Evolutionary conservation across 805 yeast species (phyloP), one percentile per base, ranked within the genome.

Genomic region (Lachancea sp.): DNA sequence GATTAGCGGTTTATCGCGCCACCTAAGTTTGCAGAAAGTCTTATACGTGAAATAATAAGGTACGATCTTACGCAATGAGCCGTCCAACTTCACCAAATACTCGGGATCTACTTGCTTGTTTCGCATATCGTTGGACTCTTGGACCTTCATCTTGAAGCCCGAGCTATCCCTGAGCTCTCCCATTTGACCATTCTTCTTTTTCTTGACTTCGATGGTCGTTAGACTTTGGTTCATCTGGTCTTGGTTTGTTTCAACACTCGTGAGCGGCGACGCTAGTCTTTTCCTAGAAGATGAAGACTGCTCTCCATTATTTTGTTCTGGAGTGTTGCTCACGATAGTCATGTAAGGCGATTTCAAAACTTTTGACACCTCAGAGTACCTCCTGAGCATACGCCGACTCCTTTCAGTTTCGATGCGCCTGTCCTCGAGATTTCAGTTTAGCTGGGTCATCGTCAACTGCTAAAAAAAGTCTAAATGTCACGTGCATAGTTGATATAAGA

Each of bases 41-140:
- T 86, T 69, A 56, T 92, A 90, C 0, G 95, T 88, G 67, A 77
- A 90, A 55, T 71, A 83, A 58, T 92, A 92, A 0, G 98, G 97
- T 1, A 78, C 70, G 2, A 92, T 84, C 45, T 82, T 68, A 34
- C 97, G 65, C 37, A 85, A 64, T 2, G 75, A 65, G 0, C 83
- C 85, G 15, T 76, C 79, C 2, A 80, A 63, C 0, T 54, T 49
- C 51, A 80, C 81, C 20, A 70, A 60, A 2, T 79, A 77, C 2
- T 77, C 81, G 33, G 78, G 78, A 2, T 75, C 69, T 41, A 72
- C 78, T 50, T 78, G 81, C 47, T 76, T 78, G 35, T 62, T 61
- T 30, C 75, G 64, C 4, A 65, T 57, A 25, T 55, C 60, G 25
- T 54, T 52, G 4, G 51, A 48, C 9, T 54, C 55, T 4, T 47